Conservation (phyloP, 345 rosid genomes). For the Linum usitatissimum region DNA sequence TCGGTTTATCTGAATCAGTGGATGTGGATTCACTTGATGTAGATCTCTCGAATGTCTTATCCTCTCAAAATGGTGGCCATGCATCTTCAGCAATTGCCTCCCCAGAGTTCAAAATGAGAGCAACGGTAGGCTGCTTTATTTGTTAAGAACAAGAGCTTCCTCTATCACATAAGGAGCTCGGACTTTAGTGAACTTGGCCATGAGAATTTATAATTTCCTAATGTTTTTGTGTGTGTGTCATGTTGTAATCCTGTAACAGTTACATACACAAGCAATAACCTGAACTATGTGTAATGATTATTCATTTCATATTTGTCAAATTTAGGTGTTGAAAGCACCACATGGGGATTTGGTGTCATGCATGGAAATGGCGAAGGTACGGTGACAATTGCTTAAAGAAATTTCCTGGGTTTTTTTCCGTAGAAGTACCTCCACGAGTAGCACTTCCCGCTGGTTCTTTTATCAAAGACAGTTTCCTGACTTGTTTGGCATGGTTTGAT, state of each 20-base stretch:
- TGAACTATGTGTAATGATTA: background rate
- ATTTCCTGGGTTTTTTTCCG: background rate
- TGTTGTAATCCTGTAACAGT: background rate
- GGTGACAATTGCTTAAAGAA: background rate
- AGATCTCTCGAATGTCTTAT: constrained; percentile 41
- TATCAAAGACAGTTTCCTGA: background rate
- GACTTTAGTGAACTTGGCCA: background rate
- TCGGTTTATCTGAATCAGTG: constrained; percentile 61
- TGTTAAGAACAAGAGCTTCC: background rate
- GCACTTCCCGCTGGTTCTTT: background rate
- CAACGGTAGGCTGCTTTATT: constrained; percentile 37
- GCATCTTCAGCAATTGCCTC: constrained; percentile 49
- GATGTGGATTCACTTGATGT: constrained; percentile 46
- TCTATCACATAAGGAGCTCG: background rate
- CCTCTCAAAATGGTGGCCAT: constrained; percentile 29
- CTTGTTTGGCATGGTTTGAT: constrained; percentile 9
- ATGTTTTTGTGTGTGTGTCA: background rate
- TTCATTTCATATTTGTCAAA: background rate
- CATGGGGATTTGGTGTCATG: constrained; percentile 71
- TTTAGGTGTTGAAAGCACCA: constrained; percentile 68
- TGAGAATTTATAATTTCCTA: background rate
- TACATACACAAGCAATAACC: background rate
- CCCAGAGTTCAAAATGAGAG: constrained; percentile 57
- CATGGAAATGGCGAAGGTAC: constrained; percentile 94
- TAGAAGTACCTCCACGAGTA: background rate